These are phyloP conservation scores for Pseudogymnoascus sp. DNA, from an alignment of 2,329 filamentous ascomycete species.

Conservation along the genomic window DNA sequence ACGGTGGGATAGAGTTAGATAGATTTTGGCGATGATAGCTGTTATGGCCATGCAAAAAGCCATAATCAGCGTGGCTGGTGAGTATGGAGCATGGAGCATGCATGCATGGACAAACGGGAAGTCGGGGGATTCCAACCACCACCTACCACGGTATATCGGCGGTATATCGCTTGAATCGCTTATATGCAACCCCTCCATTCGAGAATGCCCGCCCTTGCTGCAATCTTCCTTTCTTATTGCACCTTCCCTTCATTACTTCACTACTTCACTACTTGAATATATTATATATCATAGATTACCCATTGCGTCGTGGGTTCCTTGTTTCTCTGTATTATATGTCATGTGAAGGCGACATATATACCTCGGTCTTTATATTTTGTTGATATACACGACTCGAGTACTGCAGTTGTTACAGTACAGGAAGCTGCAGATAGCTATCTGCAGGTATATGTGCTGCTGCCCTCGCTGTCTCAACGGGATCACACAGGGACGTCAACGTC, in stretches of 20 bases:
- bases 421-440: neutral
- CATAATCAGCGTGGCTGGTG: conserved; percentile 5
- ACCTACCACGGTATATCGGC: neutral
- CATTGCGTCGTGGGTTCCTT: neutral
- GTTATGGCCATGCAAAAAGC: neutral
- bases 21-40: neutral
- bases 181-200: conserved; percentile 5
- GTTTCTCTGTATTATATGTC: neutral
- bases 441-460: neutral
- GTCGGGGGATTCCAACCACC: neutral
- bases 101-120: neutral
- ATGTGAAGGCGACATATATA: neutral
- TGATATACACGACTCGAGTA: neutral
- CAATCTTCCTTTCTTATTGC: conserved; percentile 7
- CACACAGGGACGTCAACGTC: neutral
- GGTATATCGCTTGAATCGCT: neutral
- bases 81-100: neutral
- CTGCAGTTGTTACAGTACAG: neutral
- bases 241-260: conserved; percentile 4
- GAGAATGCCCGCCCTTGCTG: neutral
- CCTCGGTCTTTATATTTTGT: neutral
- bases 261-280: no score
- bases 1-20: neutral
- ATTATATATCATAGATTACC: neutral
- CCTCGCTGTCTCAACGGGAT: neutral